Conservation (phyloP, 176 grass and related monocot species). For the Aechmea fasciata region DNA sequence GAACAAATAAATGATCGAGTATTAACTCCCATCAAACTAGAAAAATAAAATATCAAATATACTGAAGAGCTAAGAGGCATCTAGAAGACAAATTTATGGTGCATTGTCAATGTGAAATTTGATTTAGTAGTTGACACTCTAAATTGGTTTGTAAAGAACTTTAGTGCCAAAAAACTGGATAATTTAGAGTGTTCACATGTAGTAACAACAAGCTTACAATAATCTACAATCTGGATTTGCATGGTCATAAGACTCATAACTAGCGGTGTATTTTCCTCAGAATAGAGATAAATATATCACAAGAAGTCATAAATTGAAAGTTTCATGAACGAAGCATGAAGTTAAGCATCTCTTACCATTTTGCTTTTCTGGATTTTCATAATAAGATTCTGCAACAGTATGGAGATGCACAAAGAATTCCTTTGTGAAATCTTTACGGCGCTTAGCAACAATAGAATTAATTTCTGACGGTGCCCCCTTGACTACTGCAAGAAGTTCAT, state of each 20-base stretch:
- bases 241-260: too few relatives aligned
- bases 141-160: too few relatives aligned
- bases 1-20: conserved; percentile 2
- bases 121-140: too few relatives aligned
- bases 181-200: not conserved
- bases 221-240: not conserved
- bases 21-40: too few relatives aligned
- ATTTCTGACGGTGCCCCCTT: conserved; percentile 57
- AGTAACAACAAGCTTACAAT: not conserved
- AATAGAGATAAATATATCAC: not conserved
- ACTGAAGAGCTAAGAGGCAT: not conserved
- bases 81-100: too few relatives aligned
- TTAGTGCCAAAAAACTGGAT: too few relatives aligned
- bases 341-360: conserved; percentile 34
- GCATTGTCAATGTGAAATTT: too few relatives aligned
- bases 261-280: too few relatives aligned
- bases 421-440: conserved; percentile 82
- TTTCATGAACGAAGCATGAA: not conserved
- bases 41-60: not conserved
- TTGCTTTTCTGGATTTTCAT: conserved; percentile 44
- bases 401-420: conserved; percentile 88
- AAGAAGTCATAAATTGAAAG: not conserved
- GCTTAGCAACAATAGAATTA: conserved; percentile 42
- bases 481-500: conserved; percentile 70
- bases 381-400: conserved; percentile 66